Conservation (phyloP, 306 rosid genomes). For the Echinosophora koreensis region DNA sequence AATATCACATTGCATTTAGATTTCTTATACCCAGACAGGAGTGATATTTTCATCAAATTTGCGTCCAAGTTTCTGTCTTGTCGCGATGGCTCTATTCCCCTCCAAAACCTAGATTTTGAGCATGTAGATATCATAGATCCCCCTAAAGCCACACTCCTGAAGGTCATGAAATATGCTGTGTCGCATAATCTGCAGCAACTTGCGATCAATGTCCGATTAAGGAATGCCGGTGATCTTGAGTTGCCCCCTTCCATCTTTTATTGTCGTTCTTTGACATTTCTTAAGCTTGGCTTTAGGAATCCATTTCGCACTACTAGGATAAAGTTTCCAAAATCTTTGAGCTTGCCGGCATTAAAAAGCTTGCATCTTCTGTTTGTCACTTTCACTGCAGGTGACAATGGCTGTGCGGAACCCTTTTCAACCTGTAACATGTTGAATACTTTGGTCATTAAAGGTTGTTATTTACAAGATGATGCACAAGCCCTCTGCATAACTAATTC, state of each 20-base stretch:
- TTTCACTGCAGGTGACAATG: background rate
- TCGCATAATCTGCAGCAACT: background rate
- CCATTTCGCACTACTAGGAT: background rate
- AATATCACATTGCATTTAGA: background rate
- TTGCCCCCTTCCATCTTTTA: constrained; percentile 28
- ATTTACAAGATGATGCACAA: background rate
- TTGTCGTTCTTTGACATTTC: background rate
- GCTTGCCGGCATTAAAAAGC: background rate
- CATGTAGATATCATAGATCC: too few relatives aligned
- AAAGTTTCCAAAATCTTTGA: background rate
- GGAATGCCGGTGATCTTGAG: background rate
- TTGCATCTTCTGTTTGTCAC: background rate
- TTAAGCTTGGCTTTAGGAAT: too few relatives aligned
- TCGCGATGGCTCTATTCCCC: background rate
- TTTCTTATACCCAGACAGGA: too few relatives aligned
- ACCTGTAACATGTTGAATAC: background rate
- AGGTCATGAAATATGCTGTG: background rate
- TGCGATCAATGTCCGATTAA: background rate
- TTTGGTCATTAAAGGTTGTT: background rate
- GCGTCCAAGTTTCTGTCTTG: background rate
- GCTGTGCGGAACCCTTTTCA: background rate
- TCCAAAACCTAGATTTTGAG: background rate
- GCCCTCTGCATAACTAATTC: constrained; percentile 32
- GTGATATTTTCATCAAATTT: background rate
- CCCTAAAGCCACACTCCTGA: too few relatives aligned